Evolutionary conservation across 768 basidiomycete genomes (phyloP), one percentile per base, ranked within the genome.

Genomic region (Terana coerulea): DNA sequence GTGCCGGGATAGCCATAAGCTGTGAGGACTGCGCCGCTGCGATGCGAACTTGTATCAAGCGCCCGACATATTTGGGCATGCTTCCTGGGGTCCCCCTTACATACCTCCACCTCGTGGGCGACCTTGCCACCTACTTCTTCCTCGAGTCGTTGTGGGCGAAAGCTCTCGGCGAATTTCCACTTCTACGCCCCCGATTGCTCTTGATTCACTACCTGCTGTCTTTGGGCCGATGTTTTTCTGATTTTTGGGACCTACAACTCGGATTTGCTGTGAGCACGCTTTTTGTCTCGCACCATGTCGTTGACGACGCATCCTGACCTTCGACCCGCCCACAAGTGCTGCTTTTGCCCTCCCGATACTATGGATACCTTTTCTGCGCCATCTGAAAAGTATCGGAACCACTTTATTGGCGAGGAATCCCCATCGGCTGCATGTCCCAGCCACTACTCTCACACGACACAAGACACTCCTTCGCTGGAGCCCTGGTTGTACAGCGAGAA

Each of bases 211-310:
- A 26, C 14, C 42, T 45, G 14, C 14, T 37, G 14, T 39, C 31
- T 44, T 44, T 36, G 10, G 53, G 40, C 31, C 19, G 28, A 54
- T 54, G 53, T 19, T 49, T 47, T 49, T 49, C 29, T 54, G 41
- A 50, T 44, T 41, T 33, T 24, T 39, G 40, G 35, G 29, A 49
- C 31, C 9, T n/a, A 44, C 11, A 29, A 43, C 31, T 44, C 35
- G 53, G 41, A 54, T 54, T 45, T 37, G 48, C 39, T 54, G 53
- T 54, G 34, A 54, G 53, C 53, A 54, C 37, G 35, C 35, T 40
- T 49, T 54, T 44, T 26, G 19, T 45, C 47, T 30, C 44, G 30
- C 19, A 26, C 47, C 40, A 54, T 54, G 53, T 49, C 31, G 30
- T 28, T 49, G 41, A 33, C 53, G 30, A 50, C 52, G 11, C 24